A percentile compares a stretch with the other conserved stretches of the same genome.
phyloP scores from a whole-genome alignment of 2,329 filamentous ascomycete species.

The Colletotrichum tropicale region DNA sequence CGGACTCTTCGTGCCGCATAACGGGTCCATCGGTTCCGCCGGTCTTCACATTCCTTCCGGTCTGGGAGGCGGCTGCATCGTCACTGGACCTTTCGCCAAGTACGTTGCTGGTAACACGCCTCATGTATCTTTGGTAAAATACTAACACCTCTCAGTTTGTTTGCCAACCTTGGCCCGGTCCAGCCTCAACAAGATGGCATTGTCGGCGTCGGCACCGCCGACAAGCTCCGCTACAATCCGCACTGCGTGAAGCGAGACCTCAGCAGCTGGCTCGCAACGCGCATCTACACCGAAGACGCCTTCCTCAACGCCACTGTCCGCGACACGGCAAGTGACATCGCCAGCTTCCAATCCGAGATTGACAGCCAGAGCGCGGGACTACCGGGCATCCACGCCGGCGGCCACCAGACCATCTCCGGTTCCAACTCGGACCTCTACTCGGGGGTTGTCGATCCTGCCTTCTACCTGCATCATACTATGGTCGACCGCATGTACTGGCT shows the following conservation, averaged over 20 bases:
- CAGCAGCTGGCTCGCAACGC: constrained; percentile 16
- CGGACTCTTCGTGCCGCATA: constrained; percentile 32
- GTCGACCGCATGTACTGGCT: not conserved
- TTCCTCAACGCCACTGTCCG: constrained; percentile 26
- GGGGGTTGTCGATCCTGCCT: constrained; percentile 30
- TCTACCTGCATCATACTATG: not conserved
- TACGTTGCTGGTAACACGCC: not conserved
- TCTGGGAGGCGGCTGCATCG: constrained; percentile 37
- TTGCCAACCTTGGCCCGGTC: constrained; percentile 32
- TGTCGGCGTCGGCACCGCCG: not conserved
- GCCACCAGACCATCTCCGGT: constrained; percentile 26
- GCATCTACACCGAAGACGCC: constrained; percentile 21
- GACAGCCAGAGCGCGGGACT: constrained; percentile 33
- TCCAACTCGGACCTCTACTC: constrained; percentile 43
- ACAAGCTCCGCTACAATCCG: constrained; percentile 26
- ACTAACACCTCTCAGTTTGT: constrained; percentile 1
- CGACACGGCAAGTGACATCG: constrained; percentile 26
- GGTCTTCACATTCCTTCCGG: constrained; percentile 33
- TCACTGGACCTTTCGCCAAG: constrained; percentile 32
- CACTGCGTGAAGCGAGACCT: constrained; percentile 33
- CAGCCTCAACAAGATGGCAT: constrained; percentile 16
- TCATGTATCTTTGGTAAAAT: fast-evolving
- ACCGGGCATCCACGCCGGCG: constrained; percentile 25
- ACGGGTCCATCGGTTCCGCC: constrained; percentile 21
- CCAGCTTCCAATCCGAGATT: constrained; percentile 40